phyloP scores from a whole-genome alignment of 2,329 filamentous ascomycete genomes.

The Pezicula radicicola region DNA sequence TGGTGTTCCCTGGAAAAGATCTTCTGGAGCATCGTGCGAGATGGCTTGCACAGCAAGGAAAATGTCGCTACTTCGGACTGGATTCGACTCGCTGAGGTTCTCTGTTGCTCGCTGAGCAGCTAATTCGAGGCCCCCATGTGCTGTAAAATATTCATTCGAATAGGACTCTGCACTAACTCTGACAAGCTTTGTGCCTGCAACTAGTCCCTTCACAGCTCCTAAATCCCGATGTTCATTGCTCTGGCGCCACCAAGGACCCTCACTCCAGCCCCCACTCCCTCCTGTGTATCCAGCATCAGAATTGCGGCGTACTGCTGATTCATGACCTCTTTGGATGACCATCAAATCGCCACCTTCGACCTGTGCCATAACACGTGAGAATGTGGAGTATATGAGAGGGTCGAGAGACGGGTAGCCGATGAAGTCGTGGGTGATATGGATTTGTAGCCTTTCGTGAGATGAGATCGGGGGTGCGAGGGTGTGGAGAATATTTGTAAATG shows the following conservation, averaged over 20 bases:
- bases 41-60: slow-evolving; percentile 95
- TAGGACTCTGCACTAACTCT: slow-evolving; percentile 87
- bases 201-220: slow-evolving; percentile 73
- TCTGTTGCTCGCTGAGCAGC: slow-evolving; percentile 79
- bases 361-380: slow-evolving; percentile 96
- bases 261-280: slow-evolving; percentile 71
- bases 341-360: slow-evolving; percentile 95
- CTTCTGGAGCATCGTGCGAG: slow-evolving; percentile 57
- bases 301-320: slow-evolving; percentile 68
- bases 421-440: slow-evolving; percentile 96
- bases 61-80: slow-evolving; percentile 87
- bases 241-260: slow-evolving; percentile 95
- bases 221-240: slow-evolving; percentile 68
- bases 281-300: slow-evolving; percentile 57
- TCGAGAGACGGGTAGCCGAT: slow-evolving; percentile 93
- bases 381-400: slow-evolving; percentile 86
- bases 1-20: slow-evolving; percentile 63
- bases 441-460: slow-evolving; percentile 92
- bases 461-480: slow-evolving; percentile 95
- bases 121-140: slow-evolving; percentile 74
- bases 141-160: slow-evolving; percentile 77
- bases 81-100: slow-evolving; percentile 78
- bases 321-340: slow-evolving; percentile 89
- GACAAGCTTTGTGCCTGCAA: slow-evolving; percentile 88
- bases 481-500: slow-evolving; percentile 91